These are phyloP conservation scores for Austropuccinia psidii DNA, from an alignment of 1,284 basidiomycete genomes.

Conservation along the genomic window DNA sequence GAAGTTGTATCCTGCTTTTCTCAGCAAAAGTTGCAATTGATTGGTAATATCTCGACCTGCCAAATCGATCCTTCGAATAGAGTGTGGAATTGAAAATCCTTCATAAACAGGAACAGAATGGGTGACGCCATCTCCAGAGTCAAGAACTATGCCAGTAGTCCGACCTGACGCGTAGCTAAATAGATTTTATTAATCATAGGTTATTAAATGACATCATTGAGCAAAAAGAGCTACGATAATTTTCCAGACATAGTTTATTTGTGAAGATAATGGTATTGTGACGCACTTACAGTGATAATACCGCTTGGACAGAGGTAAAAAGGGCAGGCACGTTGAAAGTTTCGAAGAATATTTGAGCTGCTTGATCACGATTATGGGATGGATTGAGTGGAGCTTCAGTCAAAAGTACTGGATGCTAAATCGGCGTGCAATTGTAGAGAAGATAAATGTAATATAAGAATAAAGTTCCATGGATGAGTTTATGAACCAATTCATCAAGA, in stretches of 20 bases:
- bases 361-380: conserved; percentile 82
- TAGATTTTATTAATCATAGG: neutral
- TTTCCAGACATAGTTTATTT: no score
- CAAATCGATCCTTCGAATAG: conserved; percentile 88
- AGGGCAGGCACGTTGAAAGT: conserved; percentile 98
- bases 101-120: conserved; percentile 99
- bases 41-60: conserved; percentile 96
- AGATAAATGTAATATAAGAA: neutral
- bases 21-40: conserved; percentile 85
- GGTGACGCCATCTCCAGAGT: conserved; percentile 97
- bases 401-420: conserved; percentile 84
- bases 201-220: neutral
- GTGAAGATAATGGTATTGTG: no score
- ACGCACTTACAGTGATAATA: conserved; percentile 80
- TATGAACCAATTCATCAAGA: neutral
- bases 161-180: conserved; percentile 90
- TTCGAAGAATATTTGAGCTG: conserved; percentile 98
- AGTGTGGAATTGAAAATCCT: conserved; percentile 98
- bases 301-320: conserved; percentile 94
- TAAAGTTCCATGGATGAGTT: neutral
- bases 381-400: conserved; percentile 95
- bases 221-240: no score
- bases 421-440: neutral
- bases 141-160: conserved; percentile 95
- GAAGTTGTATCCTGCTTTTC: conserved; percentile 88